Percentiles rank a stretch among this genome's conserved stretches.
These are phyloP conservation scores for Vaccinium corymbosum DNA, from an alignment of 148 eudicot genomes.

Conservation along the genomic window DNA sequence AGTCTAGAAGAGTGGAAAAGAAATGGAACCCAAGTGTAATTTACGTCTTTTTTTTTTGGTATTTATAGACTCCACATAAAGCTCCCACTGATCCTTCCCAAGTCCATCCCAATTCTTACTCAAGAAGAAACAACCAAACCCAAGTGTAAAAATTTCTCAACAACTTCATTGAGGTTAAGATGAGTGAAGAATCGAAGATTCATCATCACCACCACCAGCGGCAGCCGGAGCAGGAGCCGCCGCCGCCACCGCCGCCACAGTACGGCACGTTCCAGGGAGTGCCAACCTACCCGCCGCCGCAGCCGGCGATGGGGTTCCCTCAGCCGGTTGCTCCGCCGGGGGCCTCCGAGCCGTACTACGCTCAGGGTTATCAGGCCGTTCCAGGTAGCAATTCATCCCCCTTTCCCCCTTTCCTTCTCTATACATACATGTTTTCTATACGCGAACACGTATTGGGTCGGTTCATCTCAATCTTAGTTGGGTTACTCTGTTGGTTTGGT, in stretches of 20 bases:
- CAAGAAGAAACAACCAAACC: not conserved
- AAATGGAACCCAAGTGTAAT: not conserved
- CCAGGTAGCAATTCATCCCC: slow-evolving; percentile 40
- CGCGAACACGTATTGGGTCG: not conserved
- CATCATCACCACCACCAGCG: not conserved
- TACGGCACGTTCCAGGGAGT: slow-evolving; percentile 24
- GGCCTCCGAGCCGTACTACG: slow-evolving; percentile 41
- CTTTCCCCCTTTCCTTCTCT: not conserved
- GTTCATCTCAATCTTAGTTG: not conserved
- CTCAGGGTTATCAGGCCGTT: slow-evolving; percentile 72
- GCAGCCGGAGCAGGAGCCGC: not conserved
- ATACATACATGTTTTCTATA: not conserved
- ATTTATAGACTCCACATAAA: not conserved
- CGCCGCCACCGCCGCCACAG: not conserved
- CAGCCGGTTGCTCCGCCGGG: slow-evolving; percentile 91
- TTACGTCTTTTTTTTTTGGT: not conserved
- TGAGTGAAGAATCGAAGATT: slow-evolving; percentile 14
- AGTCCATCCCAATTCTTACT: not conserved
- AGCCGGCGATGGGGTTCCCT: slow-evolving; percentile 66
- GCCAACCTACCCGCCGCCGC: slow-evolving; percentile 34
- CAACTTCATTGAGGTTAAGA: not conserved
- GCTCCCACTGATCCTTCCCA: not conserved
- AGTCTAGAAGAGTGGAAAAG: not conserved
- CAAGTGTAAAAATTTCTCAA: too few relatives aligned
- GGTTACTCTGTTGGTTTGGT: not conserved